Evolutionary conservation across 495 filamentous ascomycete species (phyloP).

Genomic region (Aspergillus olivimuriae): DNA sequence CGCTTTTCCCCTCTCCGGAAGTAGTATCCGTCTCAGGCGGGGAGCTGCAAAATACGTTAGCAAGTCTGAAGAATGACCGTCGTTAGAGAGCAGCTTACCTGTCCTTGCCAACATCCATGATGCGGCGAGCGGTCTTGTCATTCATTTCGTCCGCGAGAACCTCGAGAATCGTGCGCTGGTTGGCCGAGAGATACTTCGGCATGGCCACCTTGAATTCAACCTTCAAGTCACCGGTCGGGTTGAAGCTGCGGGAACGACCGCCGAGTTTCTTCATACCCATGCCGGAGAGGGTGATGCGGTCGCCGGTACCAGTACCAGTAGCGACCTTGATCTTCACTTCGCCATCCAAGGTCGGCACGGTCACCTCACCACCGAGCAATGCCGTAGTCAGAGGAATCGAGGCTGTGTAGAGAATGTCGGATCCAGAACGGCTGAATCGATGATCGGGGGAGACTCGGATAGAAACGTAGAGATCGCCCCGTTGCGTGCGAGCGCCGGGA

Average conservation of each 20-base stretch:
- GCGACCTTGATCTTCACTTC: slow-evolving; percentile 82
- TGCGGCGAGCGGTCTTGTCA: slow-evolving; percentile 82
- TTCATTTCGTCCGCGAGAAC: slow-evolving; percentile 92
- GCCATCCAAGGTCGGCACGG: slow-evolving; percentile 81
- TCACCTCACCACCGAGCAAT: slow-evolving; percentile 81
- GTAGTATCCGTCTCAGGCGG: slow-evolving; percentile 9
- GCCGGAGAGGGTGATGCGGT: slow-evolving; percentile 76
- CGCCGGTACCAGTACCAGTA: slow-evolving; percentile 87
- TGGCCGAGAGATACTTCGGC: slow-evolving; percentile 85
- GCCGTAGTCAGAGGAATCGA: slow-evolving; percentile 89
- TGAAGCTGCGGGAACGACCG: slow-evolving; percentile 43
- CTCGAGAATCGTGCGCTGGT: slow-evolving; percentile 87
- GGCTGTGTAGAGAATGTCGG: slow-evolving; percentile 88
- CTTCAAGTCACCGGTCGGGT: slow-evolving; percentile 66
- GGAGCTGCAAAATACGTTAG: slow-evolving; percentile 4
- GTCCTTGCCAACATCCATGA: slow-evolving; percentile 66
- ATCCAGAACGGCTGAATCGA: slow-evolving; percentile 77
- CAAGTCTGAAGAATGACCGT: not conserved
- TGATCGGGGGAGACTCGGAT: slow-evolving; percentile 77
- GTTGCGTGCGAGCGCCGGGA: slow-evolving; percentile 50
- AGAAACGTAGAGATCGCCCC: slow-evolving; percentile 82
- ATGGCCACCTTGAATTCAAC: slow-evolving; percentile 94
- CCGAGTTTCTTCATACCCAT: slow-evolving; percentile 87
- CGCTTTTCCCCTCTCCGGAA: slow-evolving; percentile 50
- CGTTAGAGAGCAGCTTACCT: slow-evolving; percentile 30